Base-by-base conservation (phyloP, 2,329 filamentous ascomycete species). In the Microsporum ferrugineum region DNA sequence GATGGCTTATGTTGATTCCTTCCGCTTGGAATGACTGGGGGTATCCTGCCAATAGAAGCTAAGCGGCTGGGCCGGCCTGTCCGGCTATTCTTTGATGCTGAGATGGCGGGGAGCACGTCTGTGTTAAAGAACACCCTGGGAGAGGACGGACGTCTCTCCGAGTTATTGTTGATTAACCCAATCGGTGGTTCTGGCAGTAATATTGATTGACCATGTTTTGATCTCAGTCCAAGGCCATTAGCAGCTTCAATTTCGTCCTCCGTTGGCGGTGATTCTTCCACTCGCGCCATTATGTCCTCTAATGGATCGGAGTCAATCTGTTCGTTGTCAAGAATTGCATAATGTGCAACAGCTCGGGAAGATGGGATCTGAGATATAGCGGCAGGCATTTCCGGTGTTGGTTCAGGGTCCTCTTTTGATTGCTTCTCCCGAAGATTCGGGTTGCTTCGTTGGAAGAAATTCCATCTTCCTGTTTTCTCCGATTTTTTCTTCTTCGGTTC, bases 21-120 rank as follows among this genome's bases (percentile, higher is more conserved):
- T 56, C 78, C 76, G 58, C 82, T 84, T 53, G 84, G 89, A 34
- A 92, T 79, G 2, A 96, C 89, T 67, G 85, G 85, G 6, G 91
- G 91, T 58, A 96, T 96, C 14, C 91, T 84, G 6, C 91, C 91
- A 55, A 96, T 85, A 66, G 92, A 89, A 33, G 86, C 84, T 17
- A 95, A 77, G 61, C 91, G 82, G 69, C 84, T 88, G 7, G 83
- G 83, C 7, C 75, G 76, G 41, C 74, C 73, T 38, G 69, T 34
- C 53, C 17, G 29, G 12, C 31, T 8, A 33, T 33, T 64, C 29
- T 63, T 60, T 14, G 63, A 65, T 10, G 61, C 14, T 6, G 57
- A 49, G 59, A 62, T 61, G 5, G 65, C 59, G 53, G 56, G 17
- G 10, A 45, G 14, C 23, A 34, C 31, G 10, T 72, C 68, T 49